Base-by-base conservation (phyloP, 2,329 filamentous ascomycete species). In the Lojkania enalia region DNA sequence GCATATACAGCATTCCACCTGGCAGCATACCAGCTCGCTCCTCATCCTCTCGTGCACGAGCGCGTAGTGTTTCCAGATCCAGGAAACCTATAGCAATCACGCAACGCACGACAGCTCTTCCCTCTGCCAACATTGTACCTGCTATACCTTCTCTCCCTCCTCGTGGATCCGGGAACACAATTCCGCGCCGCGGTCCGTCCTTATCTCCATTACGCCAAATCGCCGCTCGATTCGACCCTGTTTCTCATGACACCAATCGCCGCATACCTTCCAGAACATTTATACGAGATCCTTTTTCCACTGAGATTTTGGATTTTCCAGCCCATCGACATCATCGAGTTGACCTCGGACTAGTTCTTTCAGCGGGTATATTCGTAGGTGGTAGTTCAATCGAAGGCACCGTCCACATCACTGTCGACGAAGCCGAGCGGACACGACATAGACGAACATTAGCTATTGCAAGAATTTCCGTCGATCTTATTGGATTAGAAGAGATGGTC, bases 321-420 rank as follows among this genome's bases (percentile, higher is more conserved):
- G 71, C 65, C 11, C 70, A 74, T 52, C 71, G 71, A 35, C 76
- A 81, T 63, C 72, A 75, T 21, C 70, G 77, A 29, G 63, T 81
- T 2, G 68, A 72, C 27, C 63, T 78, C 5, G 76, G 75, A 13
- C 55, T 80, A n/a, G 74, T 76, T 38, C 63, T 78, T 18, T 73
- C 72, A 20, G 75, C 77, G 14, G 71, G 77, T 3, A 59, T 81
- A 6, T 80, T 78, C 46, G 76, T 81, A n/a, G 78, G 78, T 14
- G 78, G 78, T 20, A 76, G 77, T 6, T 78, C 73, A 9, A 70
- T 80, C 12, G 77, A 81, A 63, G 78, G 78, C 15, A 69, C 71
- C 42, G 66, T 77, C 11, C 71, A 73, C 39, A 64, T 80, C 37
- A 70, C 66, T 5, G 65, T 80, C 25, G 74, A 79, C 42, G 74